phyloP scores from a whole-genome alignment of 306 rosid genomes.

The Castanea sativa region DNA sequence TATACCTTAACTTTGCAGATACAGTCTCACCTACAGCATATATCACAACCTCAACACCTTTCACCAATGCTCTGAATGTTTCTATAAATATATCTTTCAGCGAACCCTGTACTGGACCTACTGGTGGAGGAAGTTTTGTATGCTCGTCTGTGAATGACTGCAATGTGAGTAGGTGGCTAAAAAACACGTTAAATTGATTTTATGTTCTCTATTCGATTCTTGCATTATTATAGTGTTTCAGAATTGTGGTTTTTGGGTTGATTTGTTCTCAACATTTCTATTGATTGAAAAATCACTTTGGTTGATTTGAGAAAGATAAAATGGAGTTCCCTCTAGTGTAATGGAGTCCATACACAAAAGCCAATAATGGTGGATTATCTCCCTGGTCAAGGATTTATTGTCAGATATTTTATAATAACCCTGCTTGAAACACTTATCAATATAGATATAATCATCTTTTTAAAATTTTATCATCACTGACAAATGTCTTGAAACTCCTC shows the following conservation, averaged over 20 bases:
- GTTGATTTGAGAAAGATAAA: neutral
- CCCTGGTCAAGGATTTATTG: neutral
- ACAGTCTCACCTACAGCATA: slow-evolving; percentile 78
- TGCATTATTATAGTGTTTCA: neutral
- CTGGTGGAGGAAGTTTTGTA: slow-evolving; percentile 58
- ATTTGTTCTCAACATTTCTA: neutral
- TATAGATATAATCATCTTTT: neutral
- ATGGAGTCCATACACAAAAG: neutral
- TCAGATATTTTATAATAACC: neutral
- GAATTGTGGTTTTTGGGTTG: neutral
- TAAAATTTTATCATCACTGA: neutral
- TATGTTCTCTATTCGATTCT: neutral
- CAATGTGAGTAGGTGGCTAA: slow-evolving; percentile 74
- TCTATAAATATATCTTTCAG: slow-evolving; percentile 76
- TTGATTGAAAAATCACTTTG: neutral
- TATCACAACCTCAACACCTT: slow-evolving; percentile 51
- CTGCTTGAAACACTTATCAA: neutral
- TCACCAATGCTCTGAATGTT: slow-evolving; percentile 65
- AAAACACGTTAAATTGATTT: neutral
- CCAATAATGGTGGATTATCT: neutral
- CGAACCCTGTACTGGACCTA: slow-evolving; percentile 45
- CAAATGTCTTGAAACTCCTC: neutral
- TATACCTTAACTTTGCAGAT: slow-evolving; percentile 46
- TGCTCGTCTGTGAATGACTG: slow-evolving; percentile 76
- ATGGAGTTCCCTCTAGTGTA: neutral